These are phyloP conservation scores for Pythium biforme DNA, from an alignment of 352 stramenopile genomes.

Conservation along the genomic window DNA sequence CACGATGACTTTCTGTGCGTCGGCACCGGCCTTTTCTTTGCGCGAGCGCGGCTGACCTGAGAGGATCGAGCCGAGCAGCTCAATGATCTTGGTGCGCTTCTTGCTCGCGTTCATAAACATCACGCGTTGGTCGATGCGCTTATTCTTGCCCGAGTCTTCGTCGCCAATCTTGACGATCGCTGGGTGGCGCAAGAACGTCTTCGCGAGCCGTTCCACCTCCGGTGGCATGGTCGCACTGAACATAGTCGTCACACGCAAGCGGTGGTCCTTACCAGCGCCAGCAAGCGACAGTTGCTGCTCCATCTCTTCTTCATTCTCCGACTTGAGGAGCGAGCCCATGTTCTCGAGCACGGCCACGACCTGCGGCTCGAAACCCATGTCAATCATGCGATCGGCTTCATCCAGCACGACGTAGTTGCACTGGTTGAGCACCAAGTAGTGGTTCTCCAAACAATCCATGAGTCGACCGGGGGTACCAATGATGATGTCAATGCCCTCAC, in stretches of 20 bases:
- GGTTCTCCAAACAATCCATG: constrained; percentile 97
- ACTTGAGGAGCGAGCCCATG: constrained; percentile 97
- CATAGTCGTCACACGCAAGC: constrained; percentile 93
- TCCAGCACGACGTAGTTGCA: constrained; percentile 99
- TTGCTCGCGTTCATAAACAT: constrained; percentile 91
- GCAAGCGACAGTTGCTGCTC: constrained; percentile 90
- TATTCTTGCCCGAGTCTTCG: constrained; percentile 97
- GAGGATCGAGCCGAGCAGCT: constrained; percentile 87
- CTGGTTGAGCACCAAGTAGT: constrained; percentile 98
- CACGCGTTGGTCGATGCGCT: constrained; percentile 96
- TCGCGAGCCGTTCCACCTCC: constrained; percentile 97
- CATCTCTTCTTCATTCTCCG: constrained; percentile 95
- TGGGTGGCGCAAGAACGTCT: constrained; percentile 96
- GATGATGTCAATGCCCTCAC: constrained; percentile 97
- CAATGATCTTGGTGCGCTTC: constrained; percentile 87
- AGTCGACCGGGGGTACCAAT: constrained; percentile 98
- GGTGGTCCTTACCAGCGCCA: constrained; percentile 54
- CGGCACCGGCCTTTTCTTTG: constrained; percentile 64
- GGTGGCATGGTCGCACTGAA: constrained; percentile 99
- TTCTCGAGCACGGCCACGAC: constrained; percentile 96
- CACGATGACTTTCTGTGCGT: constrained; percentile 97
- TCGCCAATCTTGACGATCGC: constrained; percentile 98
- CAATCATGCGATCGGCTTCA: constrained; percentile 98
- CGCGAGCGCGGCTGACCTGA: constrained; percentile 60
- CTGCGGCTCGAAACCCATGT: constrained; percentile 97